phyloP scores from a whole-genome alignment of 768 basidiomycete species.

The Phylloporus scabripes region DNA sequence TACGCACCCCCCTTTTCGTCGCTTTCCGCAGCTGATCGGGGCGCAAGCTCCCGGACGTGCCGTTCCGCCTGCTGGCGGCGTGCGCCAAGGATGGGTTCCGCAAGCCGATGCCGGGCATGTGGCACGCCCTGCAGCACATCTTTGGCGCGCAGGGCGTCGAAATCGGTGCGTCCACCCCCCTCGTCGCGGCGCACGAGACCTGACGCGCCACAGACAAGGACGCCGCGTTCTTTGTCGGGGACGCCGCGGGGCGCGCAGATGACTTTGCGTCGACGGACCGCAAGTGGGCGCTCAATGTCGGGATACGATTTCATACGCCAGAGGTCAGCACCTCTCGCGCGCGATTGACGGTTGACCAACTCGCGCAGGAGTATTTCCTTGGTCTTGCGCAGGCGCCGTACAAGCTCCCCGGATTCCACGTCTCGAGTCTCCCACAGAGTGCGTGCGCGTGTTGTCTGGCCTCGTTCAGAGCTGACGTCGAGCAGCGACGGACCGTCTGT shows the following conservation, averaged over 20 bases:
- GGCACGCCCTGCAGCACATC: slow-evolving; percentile 61
- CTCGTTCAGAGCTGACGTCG: not conserved
- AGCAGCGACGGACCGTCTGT: slow-evolving; percentile 36
- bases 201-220: slow-evolving; percentile 48
- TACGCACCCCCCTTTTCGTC: slow-evolving; percentile 30
- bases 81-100: slow-evolving; percentile 67
- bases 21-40: no score
- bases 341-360: not conserved
- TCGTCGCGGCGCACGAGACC: not conserved
- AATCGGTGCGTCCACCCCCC: slow-evolving; percentile 49
- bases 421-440: slow-evolving; percentile 40
- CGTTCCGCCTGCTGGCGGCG: slow-evolving; percentile 77
- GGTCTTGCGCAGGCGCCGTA: slow-evolving; percentile 39
- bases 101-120: slow-evolving; percentile 89
- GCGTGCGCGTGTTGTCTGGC: slow-evolving; percentile 1
- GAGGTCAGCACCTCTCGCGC: slow-evolving; percentile 46
- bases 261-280: slow-evolving; percentile 83
- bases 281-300: slow-evolving; percentile 79
- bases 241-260: slow-evolving; percentile 74
- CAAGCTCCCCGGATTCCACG: slow-evolving; percentile 63
- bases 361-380: slow-evolving; percentile 72
- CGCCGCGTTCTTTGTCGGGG: slow-evolving; percentile 77
- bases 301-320: slow-evolving; percentile 72
- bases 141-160: slow-evolving; percentile 51
- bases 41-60: slow-evolving; percentile 53